Evolutionary conservation across 2,329 filamentous ascomycete species (phyloP).

Genomic region (Oidium heveae): DNA sequence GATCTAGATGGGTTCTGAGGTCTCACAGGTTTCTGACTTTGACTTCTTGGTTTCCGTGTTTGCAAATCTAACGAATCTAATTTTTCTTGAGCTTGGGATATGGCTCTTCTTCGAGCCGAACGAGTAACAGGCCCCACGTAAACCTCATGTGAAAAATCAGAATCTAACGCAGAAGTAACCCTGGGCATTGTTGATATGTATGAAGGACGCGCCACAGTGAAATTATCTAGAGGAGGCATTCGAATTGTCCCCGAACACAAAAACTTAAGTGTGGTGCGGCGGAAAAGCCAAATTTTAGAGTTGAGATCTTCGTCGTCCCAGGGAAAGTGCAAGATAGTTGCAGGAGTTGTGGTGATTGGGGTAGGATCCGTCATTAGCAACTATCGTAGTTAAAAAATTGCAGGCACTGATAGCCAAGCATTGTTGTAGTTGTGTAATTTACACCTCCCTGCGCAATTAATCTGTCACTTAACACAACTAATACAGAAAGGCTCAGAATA

Average conservation of each 20-base stretch:
- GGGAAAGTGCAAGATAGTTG: constrained; percentile 15
- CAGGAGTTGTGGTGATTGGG: not conserved
- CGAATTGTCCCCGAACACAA: constrained; percentile 30
- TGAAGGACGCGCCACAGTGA: constrained; percentile 21
- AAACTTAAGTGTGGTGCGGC: constrained; percentile 22
- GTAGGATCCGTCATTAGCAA: not conserved
- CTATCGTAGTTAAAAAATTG: not conserved
- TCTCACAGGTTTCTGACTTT: too few species aligned
- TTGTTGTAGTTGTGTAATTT: too few species aligned
- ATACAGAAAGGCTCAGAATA: too few species aligned
- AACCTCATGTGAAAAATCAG: constrained; percentile 39
- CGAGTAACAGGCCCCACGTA: constrained; percentile 56
- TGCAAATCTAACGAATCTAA: too few species aligned
- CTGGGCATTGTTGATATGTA: constrained; percentile 46
- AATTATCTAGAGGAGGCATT: constrained; percentile 32
- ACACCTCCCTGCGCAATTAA: too few species aligned
- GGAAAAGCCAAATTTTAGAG: constrained; percentile 22
- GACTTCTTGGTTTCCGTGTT: too few species aligned
- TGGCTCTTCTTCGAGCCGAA: constrained; percentile 38
- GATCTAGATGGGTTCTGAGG: too few species aligned
- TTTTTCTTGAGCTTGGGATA: constrained; percentile 26
- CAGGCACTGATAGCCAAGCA: too few species aligned
- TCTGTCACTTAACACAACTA: too few species aligned
- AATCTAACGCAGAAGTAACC: constrained; percentile 76
- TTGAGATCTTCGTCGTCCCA: constrained; percentile 26